A percentile compares a stretch with the other conserved stretches of the same genome.
Evolutionary conservation across 139 green algal genomes (phyloP).

Genomic region (Volvox reticuliferus): DNA sequence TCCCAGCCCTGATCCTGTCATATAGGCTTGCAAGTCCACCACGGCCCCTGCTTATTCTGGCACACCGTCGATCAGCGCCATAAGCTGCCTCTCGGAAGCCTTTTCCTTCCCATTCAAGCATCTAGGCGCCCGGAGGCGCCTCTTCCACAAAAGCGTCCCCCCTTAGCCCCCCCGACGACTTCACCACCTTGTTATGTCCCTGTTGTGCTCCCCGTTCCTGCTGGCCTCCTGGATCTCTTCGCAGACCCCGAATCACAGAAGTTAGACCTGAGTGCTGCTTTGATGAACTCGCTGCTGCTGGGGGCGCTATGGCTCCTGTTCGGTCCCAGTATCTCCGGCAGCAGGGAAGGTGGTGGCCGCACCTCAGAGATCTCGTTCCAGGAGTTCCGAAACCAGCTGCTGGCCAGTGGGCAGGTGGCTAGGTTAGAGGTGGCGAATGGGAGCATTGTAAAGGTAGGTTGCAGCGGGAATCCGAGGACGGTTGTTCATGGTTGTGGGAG

Average conservation of each 20-base stretch:
- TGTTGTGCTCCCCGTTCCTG: background rate
- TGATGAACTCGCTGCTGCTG: background rate
- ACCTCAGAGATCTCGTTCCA: slow-evolving; percentile 93
- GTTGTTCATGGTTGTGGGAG: too few relatives aligned
- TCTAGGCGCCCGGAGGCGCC: too few relatives aligned
- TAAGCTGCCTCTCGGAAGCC: too few relatives aligned
- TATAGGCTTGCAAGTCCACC: too few relatives aligned
- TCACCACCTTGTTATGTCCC: background rate
- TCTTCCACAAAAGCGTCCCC: too few relatives aligned
- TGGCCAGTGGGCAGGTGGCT: slow-evolving; percentile 85
- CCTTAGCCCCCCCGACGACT: too few relatives aligned
- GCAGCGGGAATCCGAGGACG: too few relatives aligned
- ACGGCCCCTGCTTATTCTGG: too few relatives aligned
- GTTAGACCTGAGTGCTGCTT: background rate
- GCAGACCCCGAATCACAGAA: slow-evolving; percentile 15
- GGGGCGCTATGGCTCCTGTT: background rate
- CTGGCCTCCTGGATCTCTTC: background rate
- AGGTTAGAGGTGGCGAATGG: slow-evolving; percentile 97
- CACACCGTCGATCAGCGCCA: too few relatives aligned
- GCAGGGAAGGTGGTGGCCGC: background rate
- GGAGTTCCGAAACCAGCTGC: slow-evolving; percentile 91
- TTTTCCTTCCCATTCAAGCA: too few relatives aligned
- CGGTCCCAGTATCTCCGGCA: background rate
- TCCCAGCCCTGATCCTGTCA: too few relatives aligned
- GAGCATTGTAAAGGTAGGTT: slow-evolving; percentile 84